phyloP scores from a whole-genome alignment of 2,329 filamentous ascomycete species.

The Fusarium sarcochroum region DNA sequence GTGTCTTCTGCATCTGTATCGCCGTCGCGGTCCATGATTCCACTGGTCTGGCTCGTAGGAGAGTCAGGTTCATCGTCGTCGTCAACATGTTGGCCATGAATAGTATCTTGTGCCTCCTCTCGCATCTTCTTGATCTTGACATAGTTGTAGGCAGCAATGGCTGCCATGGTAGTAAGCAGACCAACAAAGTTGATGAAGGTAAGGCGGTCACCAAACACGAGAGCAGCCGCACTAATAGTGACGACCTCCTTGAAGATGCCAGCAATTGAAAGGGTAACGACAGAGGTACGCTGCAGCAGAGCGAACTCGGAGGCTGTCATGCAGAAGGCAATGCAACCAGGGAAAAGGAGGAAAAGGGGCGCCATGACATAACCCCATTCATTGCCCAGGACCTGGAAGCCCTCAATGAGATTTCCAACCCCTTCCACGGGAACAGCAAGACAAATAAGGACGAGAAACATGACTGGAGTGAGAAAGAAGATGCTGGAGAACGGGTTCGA shows the following conservation, averaged over 20 bases:
- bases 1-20: slow-evolving; percentile 61
- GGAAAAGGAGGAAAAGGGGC: slow-evolving; percentile 85
- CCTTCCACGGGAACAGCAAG: slow-evolving; percentile 92
- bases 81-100: slow-evolving; percentile 59
- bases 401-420: slow-evolving; percentile 74
- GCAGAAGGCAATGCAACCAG: slow-evolving; percentile 89
- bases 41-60: slow-evolving; percentile 56
- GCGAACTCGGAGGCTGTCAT: slow-evolving; percentile 99
- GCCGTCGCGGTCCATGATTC: slow-evolving; percentile 60
- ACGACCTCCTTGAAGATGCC: slow-evolving; percentile 99
- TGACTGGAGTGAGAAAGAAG: slow-evolving; percentile 96
- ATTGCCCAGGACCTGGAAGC: slow-evolving; percentile 73
- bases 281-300: slow-evolving; percentile 91
- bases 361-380: slow-evolving; percentile 78
- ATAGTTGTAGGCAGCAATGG: slow-evolving; percentile 93
- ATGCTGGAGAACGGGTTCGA: slow-evolving; percentile 97
- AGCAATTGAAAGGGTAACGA: slow-evolving; percentile 95
- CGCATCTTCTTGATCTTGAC: slow-evolving; percentile 95
- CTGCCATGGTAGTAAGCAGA: slow-evolving; percentile 86
- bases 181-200: slow-evolving; percentile 91
- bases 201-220: slow-evolving; percentile 90
- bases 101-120: slow-evolving; percentile 73
- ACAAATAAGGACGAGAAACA: slow-evolving; percentile 86
- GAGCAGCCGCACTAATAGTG: slow-evolving; percentile 88
- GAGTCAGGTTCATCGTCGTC: slow-evolving; percentile 49